Percentiles rank a stretch among this genome's conserved stretches.
Conservation (phyloP, 768 basidiomycete species). For the Macrolepiota dolichaula region DNA sequence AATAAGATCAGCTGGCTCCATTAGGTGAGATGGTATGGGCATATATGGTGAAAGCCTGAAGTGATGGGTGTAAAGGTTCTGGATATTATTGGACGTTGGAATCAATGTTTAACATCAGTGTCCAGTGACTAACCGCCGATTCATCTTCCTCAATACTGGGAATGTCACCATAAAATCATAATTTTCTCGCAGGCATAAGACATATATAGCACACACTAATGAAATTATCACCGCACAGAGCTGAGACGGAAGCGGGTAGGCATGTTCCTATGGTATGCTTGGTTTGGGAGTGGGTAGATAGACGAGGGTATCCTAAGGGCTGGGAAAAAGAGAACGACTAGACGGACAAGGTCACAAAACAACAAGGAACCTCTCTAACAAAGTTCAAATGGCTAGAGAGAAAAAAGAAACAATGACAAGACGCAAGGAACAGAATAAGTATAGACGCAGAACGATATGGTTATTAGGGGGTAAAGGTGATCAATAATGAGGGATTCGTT, state of each 20-base stretch:
- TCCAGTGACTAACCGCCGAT: neutral
- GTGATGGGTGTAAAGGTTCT: neutral
- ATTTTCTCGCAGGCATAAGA: neutral
- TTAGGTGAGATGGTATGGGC: neutral
- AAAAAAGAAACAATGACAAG: constrained; percentile 10
- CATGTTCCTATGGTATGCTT: constrained; percentile 8
- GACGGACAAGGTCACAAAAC: constrained; percentile 12
- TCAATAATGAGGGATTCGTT: constrained; percentile 14
- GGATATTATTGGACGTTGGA: neutral
- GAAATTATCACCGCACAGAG: neutral
- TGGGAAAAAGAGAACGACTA: constrained; percentile 14
- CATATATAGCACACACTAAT: neutral
- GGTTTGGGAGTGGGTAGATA: neutral
- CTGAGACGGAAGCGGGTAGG: neutral
- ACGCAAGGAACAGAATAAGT: constrained; percentile 14
- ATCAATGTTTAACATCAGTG: neutral
- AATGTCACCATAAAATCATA: neutral
- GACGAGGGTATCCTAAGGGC: constrained; percentile 16
- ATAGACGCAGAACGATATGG: constrained; percentile 10
- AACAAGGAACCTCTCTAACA: constrained; percentile 4
- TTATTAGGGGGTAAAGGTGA: constrained; percentile 3
- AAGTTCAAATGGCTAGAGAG: neutral
- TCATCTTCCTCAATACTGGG: neutral
- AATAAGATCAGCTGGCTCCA: neutral
- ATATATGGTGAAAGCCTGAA: neutral